A percentile compares a stretch with the other conserved stretches of the same genome.
These are phyloP conservation scores for Hypoxylon fragiforme DNA, from an alignment of 495 filamentous ascomycete genomes.

Conservation along the genomic window DNA sequence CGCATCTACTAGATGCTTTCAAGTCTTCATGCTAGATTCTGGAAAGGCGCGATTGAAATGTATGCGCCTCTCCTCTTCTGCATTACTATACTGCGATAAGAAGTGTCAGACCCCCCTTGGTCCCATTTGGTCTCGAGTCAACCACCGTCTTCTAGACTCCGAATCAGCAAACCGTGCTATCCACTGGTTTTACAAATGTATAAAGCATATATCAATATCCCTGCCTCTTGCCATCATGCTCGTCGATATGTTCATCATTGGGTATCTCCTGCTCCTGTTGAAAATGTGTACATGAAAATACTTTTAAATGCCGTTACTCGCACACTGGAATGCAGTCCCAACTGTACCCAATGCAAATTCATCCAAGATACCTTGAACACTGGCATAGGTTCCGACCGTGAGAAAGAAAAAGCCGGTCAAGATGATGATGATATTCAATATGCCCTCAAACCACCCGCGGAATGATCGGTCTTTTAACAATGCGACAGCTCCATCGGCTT, in stretches of 20 bases:
- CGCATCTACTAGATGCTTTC: slow-evolving; percentile 26
- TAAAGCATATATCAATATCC: slow-evolving; percentile 1
- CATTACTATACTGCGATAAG: slow-evolving; percentile 35
- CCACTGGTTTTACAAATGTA: not conserved
- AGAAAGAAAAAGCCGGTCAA: slow-evolving; percentile 75
- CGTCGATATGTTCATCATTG: slow-evolving; percentile 4
- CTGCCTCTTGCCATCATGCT: not conserved
- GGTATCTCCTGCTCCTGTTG: slow-evolving; percentile 24
- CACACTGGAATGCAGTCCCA: slow-evolving; percentile 64
- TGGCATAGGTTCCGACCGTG: slow-evolving; percentile 76
- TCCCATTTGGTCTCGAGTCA: not conserved
- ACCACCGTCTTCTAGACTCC: not conserved
- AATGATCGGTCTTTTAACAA: slow-evolving; percentile 63
- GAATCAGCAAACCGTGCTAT: slow-evolving; percentile 9
- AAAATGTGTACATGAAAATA: slow-evolving; percentile 20
- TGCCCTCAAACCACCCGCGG: slow-evolving; percentile 62
- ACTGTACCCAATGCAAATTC: slow-evolving; percentile 59
- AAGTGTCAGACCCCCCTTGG: slow-evolving; percentile 5
- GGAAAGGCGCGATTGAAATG: slow-evolving; percentile 9
- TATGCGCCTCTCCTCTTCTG: slow-evolving; percentile 23
- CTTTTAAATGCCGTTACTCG: slow-evolving; percentile 57
- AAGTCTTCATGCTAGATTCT: slow-evolving; percentile 29
- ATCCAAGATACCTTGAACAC: slow-evolving; percentile 67
- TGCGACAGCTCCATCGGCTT: slow-evolving; percentile 63
- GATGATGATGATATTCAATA: slow-evolving; percentile 71